phyloP scores from a whole-genome alignment of 108 stramenopile species.

The Bacterosira constricta region DNA sequence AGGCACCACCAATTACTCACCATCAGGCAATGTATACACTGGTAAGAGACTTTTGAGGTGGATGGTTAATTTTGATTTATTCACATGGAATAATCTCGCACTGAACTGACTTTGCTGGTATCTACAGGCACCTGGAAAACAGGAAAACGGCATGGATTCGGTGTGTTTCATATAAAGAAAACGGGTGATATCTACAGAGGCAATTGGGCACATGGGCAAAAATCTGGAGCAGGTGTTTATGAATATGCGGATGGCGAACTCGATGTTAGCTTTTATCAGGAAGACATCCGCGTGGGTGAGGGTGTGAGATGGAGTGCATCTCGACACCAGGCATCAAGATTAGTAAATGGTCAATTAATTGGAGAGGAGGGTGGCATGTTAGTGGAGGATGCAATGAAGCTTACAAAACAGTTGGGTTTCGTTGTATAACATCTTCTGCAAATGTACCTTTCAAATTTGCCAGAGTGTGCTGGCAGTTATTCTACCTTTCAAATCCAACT shows the following conservation, averaged over 20 bases:
- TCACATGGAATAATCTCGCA: not conserved
- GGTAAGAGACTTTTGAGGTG: conserved; percentile 3
- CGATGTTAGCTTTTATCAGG: conserved; percentile 37
- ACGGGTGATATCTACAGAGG: conserved; percentile 41
- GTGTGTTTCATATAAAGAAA: conserved; percentile 44
- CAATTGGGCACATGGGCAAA: conserved; percentile 31
- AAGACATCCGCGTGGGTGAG: conserved; percentile 35
- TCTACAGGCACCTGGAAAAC: conserved; percentile 22
- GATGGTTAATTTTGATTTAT: not conserved
- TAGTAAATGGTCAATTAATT: conserved; percentile 24
- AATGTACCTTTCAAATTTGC: not conserved
- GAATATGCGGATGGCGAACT: conserved; percentile 44
- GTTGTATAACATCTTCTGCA: conserved; percentile 11
- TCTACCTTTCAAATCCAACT: too few species aligned
- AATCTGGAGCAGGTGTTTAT: conserved; percentile 39
- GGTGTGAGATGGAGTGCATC: conserved; percentile 42
- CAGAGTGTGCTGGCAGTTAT: not conserved
- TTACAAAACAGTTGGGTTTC: conserved; percentile 31
- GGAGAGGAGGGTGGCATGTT: conserved; percentile 30
- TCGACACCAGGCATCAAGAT: conserved; percentile 25
- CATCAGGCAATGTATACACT: conserved; percentile 27
- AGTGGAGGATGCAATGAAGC: conserved; percentile 31
- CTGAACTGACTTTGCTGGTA: not conserved
- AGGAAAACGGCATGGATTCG: conserved; percentile 39
- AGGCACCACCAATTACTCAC: conserved; percentile 23